A percentile compares a stretch with the other conserved stretches of the same genome.
Conservation (phyloP, 345 rosid species). For the Nasturtium officinale region DNA sequence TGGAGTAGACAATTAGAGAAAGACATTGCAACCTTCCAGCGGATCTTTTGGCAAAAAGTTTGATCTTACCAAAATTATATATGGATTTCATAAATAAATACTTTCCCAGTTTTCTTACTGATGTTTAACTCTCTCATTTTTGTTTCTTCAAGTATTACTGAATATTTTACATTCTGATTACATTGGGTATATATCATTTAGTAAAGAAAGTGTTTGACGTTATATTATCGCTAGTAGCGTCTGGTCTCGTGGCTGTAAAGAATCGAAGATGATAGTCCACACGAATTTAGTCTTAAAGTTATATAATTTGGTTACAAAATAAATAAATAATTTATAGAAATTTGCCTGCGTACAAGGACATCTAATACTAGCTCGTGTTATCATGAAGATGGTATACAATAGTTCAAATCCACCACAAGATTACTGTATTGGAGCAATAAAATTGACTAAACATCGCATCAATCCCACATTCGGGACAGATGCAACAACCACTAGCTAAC, state of each 20-base stretch:
- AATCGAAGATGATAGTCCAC: background rate
- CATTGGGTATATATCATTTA: background rate
- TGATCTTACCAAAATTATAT: background rate
- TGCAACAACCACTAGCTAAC: slow-evolving; percentile 16
- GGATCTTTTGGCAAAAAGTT: background rate
- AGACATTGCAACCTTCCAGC: no score
- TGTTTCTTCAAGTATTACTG: background rate
- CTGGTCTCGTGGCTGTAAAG: background rate
- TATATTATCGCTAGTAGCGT: background rate
- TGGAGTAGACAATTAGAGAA: no score
- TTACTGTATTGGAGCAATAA: slow-evolving; percentile 18
- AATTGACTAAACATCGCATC: slow-evolving; percentile 39
- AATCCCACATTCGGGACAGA: slow-evolving; percentile 23
- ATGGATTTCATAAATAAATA: background rate
- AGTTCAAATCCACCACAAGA: slow-evolving; percentile 24
- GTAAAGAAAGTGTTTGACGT: background rate
- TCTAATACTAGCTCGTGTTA: background rate
- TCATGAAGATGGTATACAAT: slow-evolving; percentile 26
- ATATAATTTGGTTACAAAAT: background rate
- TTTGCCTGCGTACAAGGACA: slow-evolving; percentile 22
- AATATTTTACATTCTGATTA: background rate
- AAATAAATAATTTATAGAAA: background rate
- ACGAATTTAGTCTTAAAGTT: slow-evolving; percentile 8
- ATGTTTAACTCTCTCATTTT: background rate
- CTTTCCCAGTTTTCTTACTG: background rate